Evolutionary conservation across 345 rosid genomes (phyloP), one percentile per base, ranked within the genome.

Genomic region (Syzygium aqueum): DNA sequence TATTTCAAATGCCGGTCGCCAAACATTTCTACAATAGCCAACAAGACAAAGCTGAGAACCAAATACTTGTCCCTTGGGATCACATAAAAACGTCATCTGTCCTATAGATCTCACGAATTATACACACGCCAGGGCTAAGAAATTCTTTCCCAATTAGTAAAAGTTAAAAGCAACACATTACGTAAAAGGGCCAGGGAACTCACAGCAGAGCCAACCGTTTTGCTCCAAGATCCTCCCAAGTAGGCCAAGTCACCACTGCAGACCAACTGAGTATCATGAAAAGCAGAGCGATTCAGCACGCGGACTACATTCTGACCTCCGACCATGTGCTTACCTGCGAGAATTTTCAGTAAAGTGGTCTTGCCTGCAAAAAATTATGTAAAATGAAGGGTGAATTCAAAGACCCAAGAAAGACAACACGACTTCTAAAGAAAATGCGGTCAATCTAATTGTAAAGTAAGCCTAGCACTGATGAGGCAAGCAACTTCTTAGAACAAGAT

Each of bases 241-340:
- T 97, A 96, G 78, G 99, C 93, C 90, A 97, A 91, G 89, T 96
- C 98, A 77, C 99, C 99, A 6, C 92, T 85, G 84, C 99, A 97
- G 87, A 96, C 98, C 87, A 97, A 90, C 21, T 92, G 95, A 88
- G 98, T 97, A 85, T 97, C 98, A 84, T 97, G 99, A 89, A 97
- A 97, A 59, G 98, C 96, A 5, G 98, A 97, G 37, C 95, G 91
- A 87, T 90, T 94, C 6, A 96, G 92, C 84, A 97, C 98, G 80
- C 90, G 93, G 33, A 97, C 99, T 17, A 97, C 95, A 33, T 96
- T 94, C 78, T 89, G 93, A 53, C 99, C 99, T 87, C 99, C 99
- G 0, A 94, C 99, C 98, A 97, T 94, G 90, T 97, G 96, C 94
- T 97, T 97, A 80, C 98, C 99, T 1, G 97, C 98, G 53, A 97